Evolutionary conservation across 2,329 filamentous ascomycete genomes (phyloP).

Genomic region (Colletotrichum destructivum): DNA sequence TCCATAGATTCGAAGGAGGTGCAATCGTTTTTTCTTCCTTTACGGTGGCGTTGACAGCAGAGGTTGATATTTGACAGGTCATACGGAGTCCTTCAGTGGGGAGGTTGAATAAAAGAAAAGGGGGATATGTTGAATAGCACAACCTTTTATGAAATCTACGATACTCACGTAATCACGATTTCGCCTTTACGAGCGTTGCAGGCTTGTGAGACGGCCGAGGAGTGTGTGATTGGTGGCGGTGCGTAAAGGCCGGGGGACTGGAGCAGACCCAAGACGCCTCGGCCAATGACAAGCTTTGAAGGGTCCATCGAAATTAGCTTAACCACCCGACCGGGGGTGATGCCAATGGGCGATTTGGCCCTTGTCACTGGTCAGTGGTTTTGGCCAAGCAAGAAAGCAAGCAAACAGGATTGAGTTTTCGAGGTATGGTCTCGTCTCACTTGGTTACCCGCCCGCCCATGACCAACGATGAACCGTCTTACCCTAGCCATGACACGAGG

Average conservation of each 20-base stretch:
- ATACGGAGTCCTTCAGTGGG: background rate
- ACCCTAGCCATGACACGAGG: background rate
- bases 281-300: conserved; percentile 42
- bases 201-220: background rate
- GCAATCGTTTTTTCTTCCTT: background rate
- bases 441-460: background rate
- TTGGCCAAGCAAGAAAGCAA: conserved; percentile 1
- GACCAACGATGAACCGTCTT: background rate
- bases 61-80: conserved; percentile 4
- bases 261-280: conserved; percentile 11
- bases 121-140: background rate
- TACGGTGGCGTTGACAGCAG: conserved; percentile 17
- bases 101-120: background rate
- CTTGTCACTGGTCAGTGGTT: conserved; percentile 13
- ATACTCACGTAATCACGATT: background rate
- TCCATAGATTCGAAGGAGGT: conserved; percentile 13
- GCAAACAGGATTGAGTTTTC: conserved; percentile 28
- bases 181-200: conserved; percentile 21
- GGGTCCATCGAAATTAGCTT: conserved; percentile 40
- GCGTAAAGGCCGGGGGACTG: conserved; percentile 1
- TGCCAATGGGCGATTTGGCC: conserved; percentile 19
- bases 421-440: background rate
- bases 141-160: conserved; percentile 22
- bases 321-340: conserved; percentile 23
- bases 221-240: conserved; percentile 26